Evolutionary conservation across 257 asterid species (phyloP).

Genomic region (Capsicum chinense): DNA sequence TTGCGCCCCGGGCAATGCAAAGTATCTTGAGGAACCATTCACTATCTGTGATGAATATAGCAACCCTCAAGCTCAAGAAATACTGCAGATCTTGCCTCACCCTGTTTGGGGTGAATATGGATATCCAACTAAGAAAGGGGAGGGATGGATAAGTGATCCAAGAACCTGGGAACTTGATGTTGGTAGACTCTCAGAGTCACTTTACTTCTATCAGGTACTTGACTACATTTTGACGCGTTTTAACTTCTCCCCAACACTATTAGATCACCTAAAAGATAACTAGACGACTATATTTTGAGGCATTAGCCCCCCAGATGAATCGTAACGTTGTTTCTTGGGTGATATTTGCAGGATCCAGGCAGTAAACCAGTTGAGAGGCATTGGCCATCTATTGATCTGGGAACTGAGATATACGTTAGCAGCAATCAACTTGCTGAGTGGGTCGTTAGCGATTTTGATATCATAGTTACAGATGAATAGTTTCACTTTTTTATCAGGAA

Average conservation of each 20-base stretch:
- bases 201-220: slow-evolving; percentile 64
- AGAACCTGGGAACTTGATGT: slow-evolving; percentile 75
- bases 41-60: slow-evolving; percentile 68
- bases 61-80: slow-evolving; percentile 89
- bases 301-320: background rate
- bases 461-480: slow-evolving; percentile 43
- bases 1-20: slow-evolving; percentile 66
- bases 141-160: slow-evolving; percentile 81
- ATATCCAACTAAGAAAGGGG: slow-evolving; percentile 71
- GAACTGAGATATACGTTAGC: slow-evolving; percentile 64
- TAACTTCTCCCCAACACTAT: background rate
- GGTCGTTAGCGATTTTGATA: slow-evolving; percentile 74
- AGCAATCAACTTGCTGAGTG: slow-evolving; percentile 74
- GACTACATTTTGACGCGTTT: background rate
- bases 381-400: slow-evolving; percentile 74
- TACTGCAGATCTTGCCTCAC: slow-evolving; percentile 74
- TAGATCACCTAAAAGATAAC: background rate
- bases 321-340: background rate
- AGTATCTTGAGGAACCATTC: slow-evolving; percentile 53
- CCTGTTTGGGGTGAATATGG: slow-evolving; percentile 83
- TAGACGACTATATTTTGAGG: background rate
- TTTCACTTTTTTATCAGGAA: slow-evolving; percentile 12
- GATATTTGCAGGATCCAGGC: slow-evolving; percentile 71
- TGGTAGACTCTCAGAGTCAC: slow-evolving; percentile 62
- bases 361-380: slow-evolving; percentile 63